Percentiles rank a stretch among this genome's conserved stretches.
Evolutionary conservation across 2,329 filamentous ascomycete species (phyloP).

Genomic region (Fusarium nygamai): DNA sequence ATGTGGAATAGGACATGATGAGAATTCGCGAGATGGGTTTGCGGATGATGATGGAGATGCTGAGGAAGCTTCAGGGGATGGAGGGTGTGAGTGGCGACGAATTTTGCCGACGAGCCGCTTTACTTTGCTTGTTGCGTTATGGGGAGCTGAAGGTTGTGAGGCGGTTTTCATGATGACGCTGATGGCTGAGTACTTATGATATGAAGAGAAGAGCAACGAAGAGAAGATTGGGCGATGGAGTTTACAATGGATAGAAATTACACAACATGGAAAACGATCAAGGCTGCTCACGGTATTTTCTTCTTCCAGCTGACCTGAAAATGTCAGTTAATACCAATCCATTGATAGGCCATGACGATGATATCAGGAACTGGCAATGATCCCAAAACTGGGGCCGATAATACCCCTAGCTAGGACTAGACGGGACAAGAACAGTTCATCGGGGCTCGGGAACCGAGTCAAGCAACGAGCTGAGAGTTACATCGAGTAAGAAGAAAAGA

Average conservation of each 20-base stretch:
- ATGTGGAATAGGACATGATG: slow-evolving; percentile 21
- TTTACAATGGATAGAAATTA: neutral
- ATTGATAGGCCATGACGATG: slow-evolving; percentile 29
- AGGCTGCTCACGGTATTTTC: neutral
- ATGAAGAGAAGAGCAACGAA: neutral
- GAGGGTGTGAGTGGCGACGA: slow-evolving; percentile 30
- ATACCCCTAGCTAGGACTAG: slow-evolving; percentile 1
- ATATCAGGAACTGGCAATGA: slow-evolving; percentile 26
- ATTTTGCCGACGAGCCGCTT: slow-evolving; percentile 39
- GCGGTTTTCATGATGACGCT: slow-evolving; percentile 27
- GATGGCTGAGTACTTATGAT: neutral
- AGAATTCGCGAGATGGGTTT: slow-evolving; percentile 23
- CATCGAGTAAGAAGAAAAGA: neutral
- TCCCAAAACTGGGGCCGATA: slow-evolving; percentile 4
- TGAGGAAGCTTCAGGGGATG: slow-evolving; percentile 9
- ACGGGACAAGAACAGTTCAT: neutral
- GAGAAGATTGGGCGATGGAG: neutral
- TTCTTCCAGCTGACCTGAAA: slow-evolving; percentile 1
- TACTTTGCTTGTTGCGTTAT: slow-evolving; percentile 27
- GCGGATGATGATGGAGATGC: slow-evolving; percentile 23
- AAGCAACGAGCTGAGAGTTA: slow-evolving; percentile 1
- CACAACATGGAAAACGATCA: neutral
- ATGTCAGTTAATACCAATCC: slow-evolving; percentile 13
- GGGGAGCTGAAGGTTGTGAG: slow-evolving; percentile 17
- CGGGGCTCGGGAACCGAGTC: slow-evolving; percentile 13